These are phyloP conservation scores for Albizia julibrissin DNA, from an alignment of 306 rosid species.

Conservation along the genomic window DNA sequence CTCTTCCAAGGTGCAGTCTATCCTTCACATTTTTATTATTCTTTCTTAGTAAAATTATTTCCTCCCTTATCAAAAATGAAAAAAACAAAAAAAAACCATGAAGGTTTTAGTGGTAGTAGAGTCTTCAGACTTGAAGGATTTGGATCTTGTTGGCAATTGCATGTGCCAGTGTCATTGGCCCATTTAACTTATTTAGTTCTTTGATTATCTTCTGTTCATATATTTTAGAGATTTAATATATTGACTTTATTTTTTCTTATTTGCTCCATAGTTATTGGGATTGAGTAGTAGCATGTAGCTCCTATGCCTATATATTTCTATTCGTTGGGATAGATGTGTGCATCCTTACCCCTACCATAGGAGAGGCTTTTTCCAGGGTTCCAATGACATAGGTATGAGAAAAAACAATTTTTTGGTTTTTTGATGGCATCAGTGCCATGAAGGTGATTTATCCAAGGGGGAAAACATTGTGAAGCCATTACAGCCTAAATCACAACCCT, in stretches of 20 bases:
- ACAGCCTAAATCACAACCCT: neutral
- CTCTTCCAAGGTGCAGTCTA: neutral
- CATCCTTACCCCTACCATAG: too few relatives aligned
- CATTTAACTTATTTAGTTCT: neutral
- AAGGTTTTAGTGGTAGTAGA: neutral
- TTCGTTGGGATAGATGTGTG: neutral
- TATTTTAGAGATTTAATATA: neutral
- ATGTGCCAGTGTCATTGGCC: neutral
- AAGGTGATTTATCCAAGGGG: neutral
- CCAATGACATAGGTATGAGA: neutral
- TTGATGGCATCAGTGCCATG: neutral
- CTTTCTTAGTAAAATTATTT: neutral
- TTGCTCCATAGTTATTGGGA: neutral
- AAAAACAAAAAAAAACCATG: neutral
- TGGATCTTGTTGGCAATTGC: neutral
- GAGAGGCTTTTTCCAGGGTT: too few relatives aligned
- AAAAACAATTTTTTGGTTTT: neutral
- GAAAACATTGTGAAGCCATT: neutral
- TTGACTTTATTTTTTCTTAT: neutral
- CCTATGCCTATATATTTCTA: neutral
- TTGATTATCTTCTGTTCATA: neutral
- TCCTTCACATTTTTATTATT: neutral
- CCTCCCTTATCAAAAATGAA: neutral
- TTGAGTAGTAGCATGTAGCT: neutral
- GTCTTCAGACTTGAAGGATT: neutral